phyloP scores from a whole-genome alignment of 345 rosid species.

The Sonneratia alba region DNA sequence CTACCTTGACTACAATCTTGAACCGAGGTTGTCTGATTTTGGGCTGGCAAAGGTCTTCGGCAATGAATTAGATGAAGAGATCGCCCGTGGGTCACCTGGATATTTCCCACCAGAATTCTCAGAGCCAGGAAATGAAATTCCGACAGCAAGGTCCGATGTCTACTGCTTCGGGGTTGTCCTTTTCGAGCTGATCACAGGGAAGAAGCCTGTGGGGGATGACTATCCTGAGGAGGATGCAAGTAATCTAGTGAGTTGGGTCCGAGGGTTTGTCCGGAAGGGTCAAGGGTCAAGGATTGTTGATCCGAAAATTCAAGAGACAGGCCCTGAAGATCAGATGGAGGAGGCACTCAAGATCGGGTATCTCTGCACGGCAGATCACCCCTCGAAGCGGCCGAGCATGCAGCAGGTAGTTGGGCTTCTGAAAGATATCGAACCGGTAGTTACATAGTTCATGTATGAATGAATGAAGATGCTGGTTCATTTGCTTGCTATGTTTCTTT shows the following conservation, averaged over 20 bases:
- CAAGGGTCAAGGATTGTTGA: slow-evolving; percentile 56
- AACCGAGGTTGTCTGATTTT: slow-evolving; percentile 83
- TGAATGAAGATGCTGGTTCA: neutral
- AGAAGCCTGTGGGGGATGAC: slow-evolving; percentile 57
- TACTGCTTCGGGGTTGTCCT: slow-evolving; percentile 86
- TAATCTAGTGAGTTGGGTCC: slow-evolving; percentile 60
- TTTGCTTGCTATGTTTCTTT: neutral
- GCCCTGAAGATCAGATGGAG: slow-evolving; percentile 54
- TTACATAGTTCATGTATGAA: slow-evolving; percentile 13
- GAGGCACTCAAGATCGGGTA: slow-evolving; percentile 90
- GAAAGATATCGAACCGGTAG: slow-evolving; percentile 70
- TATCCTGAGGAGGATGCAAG: slow-evolving; percentile 56
- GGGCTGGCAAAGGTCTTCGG: slow-evolving; percentile 85
- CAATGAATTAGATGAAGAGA: slow-evolving; percentile 56
- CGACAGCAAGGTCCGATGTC: slow-evolving; percentile 79
- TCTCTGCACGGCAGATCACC: slow-evolving; percentile 82
- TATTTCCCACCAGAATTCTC: slow-evolving; percentile 78
- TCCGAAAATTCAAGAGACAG: slow-evolving; percentile 60
- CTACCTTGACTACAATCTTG: slow-evolving; percentile 69
- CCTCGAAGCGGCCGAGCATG: slow-evolving; percentile 85
- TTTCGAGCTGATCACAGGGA: slow-evolving; percentile 74
- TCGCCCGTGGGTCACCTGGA: slow-evolving; percentile 64
- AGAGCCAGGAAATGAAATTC: slow-evolving; percentile 37
- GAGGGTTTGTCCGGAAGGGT: slow-evolving; percentile 59
- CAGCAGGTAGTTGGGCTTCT: slow-evolving; percentile 95